phyloP scores from a whole-genome alignment of 352 stramenopile species.

The Phytophthora hybrid region DNA sequence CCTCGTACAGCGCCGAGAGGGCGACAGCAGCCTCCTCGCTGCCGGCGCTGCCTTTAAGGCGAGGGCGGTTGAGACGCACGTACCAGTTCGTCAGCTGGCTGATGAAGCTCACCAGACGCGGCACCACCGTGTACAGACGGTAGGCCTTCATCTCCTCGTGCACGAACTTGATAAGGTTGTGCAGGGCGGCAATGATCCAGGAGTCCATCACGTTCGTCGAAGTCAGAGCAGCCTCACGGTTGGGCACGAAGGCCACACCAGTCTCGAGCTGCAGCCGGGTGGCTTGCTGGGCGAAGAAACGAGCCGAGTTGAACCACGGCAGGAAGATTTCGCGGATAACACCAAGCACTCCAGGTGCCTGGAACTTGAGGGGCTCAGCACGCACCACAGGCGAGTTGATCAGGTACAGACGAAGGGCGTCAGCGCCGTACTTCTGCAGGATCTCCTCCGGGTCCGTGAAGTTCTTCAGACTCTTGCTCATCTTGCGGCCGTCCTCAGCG shows the following conservation, averaged over 20 bases:
- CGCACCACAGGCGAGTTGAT: conserved; percentile 99
- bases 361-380: conserved; percentile 98
- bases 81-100: conserved; percentile 99
- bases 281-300: conserved; percentile 99
- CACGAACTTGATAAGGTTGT: conserved; percentile 98
- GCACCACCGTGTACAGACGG: conserved; percentile 99
- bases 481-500: conserved; percentile 99
- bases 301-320: conserved; percentile 99
- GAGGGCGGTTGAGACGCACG: conserved; percentile 98
- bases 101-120: conserved; percentile 98
- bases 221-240: conserved; percentile 80
- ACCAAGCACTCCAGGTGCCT: conserved; percentile 95
- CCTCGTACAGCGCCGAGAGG: conserved; percentile 98
- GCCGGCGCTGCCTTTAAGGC: conserved; percentile 96
- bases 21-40: conserved; percentile 87
- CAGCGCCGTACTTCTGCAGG: conserved; percentile 97
- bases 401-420: conserved; percentile 99
- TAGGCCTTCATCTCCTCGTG: conserved; percentile 98
- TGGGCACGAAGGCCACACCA: conserved; percentile 90
- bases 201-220: conserved; percentile 99
- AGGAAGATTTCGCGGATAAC: conserved; percentile 99
- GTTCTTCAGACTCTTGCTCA: conserved; percentile 99
- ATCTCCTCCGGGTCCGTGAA: conserved; percentile 96
- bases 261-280: conserved; percentile 92
- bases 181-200: conserved; percentile 98